Evolutionary conservation across 345 rosid species (phyloP).

Genomic region (Melaleuca quinquenervia): DNA sequence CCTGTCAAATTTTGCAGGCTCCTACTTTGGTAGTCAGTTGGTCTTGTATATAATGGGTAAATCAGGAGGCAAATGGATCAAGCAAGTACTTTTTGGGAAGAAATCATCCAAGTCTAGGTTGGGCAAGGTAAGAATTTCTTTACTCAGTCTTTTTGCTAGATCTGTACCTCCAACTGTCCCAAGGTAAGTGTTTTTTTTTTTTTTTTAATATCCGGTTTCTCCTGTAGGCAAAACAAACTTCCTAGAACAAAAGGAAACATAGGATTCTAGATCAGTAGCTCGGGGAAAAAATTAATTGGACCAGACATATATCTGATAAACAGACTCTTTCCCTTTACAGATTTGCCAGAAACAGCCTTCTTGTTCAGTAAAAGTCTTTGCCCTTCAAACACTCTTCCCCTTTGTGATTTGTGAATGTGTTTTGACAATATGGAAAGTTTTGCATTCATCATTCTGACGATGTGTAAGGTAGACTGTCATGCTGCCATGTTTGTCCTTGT

Average conservation of each 20-base stretch:
- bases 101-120: background rate
- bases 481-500: background rate
- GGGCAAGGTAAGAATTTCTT: background rate
- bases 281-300: background rate
- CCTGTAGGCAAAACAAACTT: background rate
- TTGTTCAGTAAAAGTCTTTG: background rate
- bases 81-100: background rate
- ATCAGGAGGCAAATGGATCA: constrained; percentile 1
- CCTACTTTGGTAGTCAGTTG: background rate
- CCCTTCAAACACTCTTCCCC: background rate
- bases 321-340: background rate
- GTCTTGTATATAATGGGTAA: background rate
- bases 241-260: background rate
- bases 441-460: background rate
- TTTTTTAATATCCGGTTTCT: background rate
- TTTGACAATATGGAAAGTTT: background rate
- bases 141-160: background rate
- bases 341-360: background rate
- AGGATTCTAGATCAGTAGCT: background rate
- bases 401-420: background rate
- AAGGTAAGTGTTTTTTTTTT: background rate
- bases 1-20: background rate
- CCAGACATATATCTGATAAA: background rate
- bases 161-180: background rate
- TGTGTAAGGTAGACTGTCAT: background rate